These are phyloP conservation scores for Malus fusca DNA, from an alignment of 306 rosid genomes.

Conservation along the genomic window DNA sequence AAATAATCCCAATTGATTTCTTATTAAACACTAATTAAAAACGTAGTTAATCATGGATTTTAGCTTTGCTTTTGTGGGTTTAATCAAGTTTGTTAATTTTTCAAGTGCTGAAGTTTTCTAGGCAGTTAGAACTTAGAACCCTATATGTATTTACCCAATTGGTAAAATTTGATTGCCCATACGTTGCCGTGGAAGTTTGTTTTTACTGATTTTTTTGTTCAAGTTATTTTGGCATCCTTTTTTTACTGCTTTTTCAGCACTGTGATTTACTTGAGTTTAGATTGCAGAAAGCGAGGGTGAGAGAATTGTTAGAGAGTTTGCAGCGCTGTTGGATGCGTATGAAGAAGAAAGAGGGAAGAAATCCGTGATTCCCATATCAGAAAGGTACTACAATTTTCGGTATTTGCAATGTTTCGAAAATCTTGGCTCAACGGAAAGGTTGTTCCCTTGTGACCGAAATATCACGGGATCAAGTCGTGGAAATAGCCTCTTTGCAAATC, in stretches of 20 bases:
- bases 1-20: neutral
- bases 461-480: too few species aligned
- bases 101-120: neutral
- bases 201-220: neutral
- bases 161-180: neutral
- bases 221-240: neutral
- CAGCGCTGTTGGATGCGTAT: slow-evolving; percentile 56
- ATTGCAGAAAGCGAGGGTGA: slow-evolving; percentile 82
- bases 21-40: neutral
- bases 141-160: too few species aligned
- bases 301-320: slow-evolving; percentile 75
- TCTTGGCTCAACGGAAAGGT: too few species aligned
- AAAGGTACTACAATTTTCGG: slow-evolving; percentile 45
- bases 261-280: slow-evolving; percentile 54
- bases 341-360: slow-evolving; percentile 32
- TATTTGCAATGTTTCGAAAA: neutral
- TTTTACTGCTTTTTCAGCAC: slow-evolving; percentile 7
- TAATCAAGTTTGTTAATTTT: neutral
- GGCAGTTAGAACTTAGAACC: neutral
- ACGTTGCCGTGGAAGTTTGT: neutral
- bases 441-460: too few species aligned
- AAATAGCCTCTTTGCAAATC: too few species aligned
- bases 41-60: neutral
- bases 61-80: neutral
- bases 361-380: slow-evolving; percentile 35